A percentile compares a stretch with the other conserved stretches of the same genome.
These are phyloP conservation scores for Penicillium verrucosum DNA, from an alignment of 2,329 filamentous ascomycete genomes.

Conservation along the genomic window DNA sequence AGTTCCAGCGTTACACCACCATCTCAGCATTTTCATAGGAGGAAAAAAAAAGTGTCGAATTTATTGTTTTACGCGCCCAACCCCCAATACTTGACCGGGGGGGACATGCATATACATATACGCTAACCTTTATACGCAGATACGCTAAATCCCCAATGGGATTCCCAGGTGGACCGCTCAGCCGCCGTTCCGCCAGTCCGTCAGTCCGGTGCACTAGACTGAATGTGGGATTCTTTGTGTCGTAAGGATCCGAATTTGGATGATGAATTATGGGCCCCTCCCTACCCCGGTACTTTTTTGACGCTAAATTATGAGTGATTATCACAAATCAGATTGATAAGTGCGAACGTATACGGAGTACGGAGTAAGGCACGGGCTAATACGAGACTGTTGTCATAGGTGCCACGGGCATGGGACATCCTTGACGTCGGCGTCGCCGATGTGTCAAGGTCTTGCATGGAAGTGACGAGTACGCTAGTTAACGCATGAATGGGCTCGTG, in stretches of 20 bases:
- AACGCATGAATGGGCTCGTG: not conserved
- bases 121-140: not conserved
- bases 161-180: not conserved
- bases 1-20: not conserved
- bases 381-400: constrained; percentile 1
- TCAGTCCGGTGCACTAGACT: not conserved
- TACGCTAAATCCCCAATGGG: not conserved
- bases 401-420: not conserved
- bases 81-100: not conserved
- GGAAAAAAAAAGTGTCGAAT: not conserved
- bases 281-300: not conserved
- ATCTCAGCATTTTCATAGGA: not conserved
- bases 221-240: not conserved
- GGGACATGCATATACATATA: not conserved
- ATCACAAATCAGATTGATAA: not conserved
- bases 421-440: constrained; percentile 2
- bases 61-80: not conserved
- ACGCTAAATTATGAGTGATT: not conserved
- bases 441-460: not conserved
- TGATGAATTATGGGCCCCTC: not conserved
- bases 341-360: not conserved
- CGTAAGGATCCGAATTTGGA: not conserved
- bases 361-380: not conserved
- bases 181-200: constrained; percentile 6
- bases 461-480: no score